phyloP scores from a whole-genome alignment of 1,284 basidiomycete species.

The Fomitopsis palustris region DNA sequence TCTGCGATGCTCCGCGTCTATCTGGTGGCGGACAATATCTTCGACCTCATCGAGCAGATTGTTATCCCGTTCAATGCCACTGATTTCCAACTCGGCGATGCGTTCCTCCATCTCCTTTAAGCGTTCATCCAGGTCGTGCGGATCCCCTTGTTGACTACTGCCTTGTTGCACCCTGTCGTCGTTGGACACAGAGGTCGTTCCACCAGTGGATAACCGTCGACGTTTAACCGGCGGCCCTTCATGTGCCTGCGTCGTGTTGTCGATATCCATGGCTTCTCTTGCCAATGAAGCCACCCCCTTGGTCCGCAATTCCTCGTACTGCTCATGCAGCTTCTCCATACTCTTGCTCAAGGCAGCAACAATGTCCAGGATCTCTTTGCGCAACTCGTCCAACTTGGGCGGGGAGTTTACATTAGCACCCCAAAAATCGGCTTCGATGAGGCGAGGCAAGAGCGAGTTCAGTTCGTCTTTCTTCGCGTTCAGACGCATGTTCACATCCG shows the following conservation, averaged over 20 bases:
- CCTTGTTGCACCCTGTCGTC: not conserved
- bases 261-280: not conserved
- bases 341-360: constrained; percentile 26
- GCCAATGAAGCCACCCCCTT: not conserved
- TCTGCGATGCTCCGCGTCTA: constrained; percentile 29
- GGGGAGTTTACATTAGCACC: constrained; percentile 26
- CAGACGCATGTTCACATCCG: constrained; percentile 18
- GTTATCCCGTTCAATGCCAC: constrained; percentile 35
- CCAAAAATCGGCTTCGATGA: constrained; percentile 38
- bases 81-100: constrained; percentile 40
- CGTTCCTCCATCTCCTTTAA: constrained; percentile 36
- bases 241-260: constrained; percentile 7
- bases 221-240: constrained; percentile 26
- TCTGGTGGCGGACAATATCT: constrained; percentile 31
- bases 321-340: constrained; percentile 22
- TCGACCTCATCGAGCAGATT: constrained; percentile 37
- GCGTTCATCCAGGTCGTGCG: constrained; percentile 37
- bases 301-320: not conserved
- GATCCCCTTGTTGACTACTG: constrained; percentile 16
- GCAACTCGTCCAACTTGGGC: constrained; percentile 12
- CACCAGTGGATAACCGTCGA: constrained; percentile 27
- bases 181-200: not conserved
- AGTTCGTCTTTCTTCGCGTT: constrained; percentile 27
- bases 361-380: constrained; percentile 23
- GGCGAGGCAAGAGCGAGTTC: constrained; percentile 21